phyloP scores from a whole-genome alignment of 306 rosid genomes.

The Cucumis sativus region Cucumber_9930_V3 NC_026661.2:18856001-18856500 shows the following conservation, averaged over 20 bases:
- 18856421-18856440: not conserved
- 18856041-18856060: slow-evolving; percentile 64
- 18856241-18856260: slow-evolving; percentile 71
- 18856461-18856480: not conserved
- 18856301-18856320: slow-evolving; percentile 86
- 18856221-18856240: not conserved
- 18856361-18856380: not conserved
- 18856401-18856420: not conserved
- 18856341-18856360: not conserved
- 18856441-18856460: not conserved
- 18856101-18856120: not conserved
- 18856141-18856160: not conserved
- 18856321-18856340: slow-evolving; percentile 78
- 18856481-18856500: not conserved
- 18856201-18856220: not conserved
- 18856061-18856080: slow-evolving; percentile 70
- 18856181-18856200: not conserved
- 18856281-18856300: slow-evolving; percentile 67
- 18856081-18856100: slow-evolving; percentile 56
- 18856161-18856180: not conserved
- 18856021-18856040: slow-evolving; percentile 83
- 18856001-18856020: slow-evolving; percentile 78
- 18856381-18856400: not conserved
- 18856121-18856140: not conserved
- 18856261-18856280: slow-evolving; percentile 52